These are phyloP conservation scores for Diatrype stigma DNA, from an alignment of 2,329 filamentous ascomycete species.

Conservation along the genomic window DNA sequence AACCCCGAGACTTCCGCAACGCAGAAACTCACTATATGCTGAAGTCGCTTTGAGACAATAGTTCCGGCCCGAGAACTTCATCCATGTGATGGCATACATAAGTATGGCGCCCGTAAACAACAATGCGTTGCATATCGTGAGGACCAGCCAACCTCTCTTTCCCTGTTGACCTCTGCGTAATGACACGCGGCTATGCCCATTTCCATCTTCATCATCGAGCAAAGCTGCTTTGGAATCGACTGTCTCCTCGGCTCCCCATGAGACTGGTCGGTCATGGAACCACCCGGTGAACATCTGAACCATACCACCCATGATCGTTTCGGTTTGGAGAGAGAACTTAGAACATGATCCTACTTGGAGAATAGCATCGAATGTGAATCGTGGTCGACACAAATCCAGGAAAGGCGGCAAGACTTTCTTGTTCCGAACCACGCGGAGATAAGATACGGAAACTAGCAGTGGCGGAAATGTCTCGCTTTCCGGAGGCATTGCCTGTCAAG, in stretches of 20 bases:
- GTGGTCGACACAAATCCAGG: no score
- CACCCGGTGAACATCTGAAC: neutral
- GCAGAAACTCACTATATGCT: constrained; percentile 8
- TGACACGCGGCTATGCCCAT: neutral
- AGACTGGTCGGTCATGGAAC: neutral
- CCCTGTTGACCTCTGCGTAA: neutral
- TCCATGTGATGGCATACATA: constrained; percentile 8
- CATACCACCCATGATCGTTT: neutral
- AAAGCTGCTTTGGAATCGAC: neutral
- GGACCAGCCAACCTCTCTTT: constrained; percentile 1
- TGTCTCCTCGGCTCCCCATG: neutral
- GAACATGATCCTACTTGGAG: no score
- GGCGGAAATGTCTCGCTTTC: no score
- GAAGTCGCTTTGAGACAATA: constrained; percentile 9
- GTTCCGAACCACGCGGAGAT: no score
- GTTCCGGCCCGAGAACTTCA: constrained; percentile 6
- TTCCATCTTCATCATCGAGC: neutral
- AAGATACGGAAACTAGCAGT: no score
- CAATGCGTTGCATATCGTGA: constrained; percentile 5
- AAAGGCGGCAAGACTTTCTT: no score
- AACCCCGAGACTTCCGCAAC: neutral
- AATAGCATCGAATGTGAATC: no score
- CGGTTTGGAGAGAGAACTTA: no score
- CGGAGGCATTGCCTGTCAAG: no score
- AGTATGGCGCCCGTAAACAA: constrained; percentile 3